Evolutionary conservation across 2,329 filamentous ascomycete species (phyloP).

Genomic region (Metarhizium album): DNA sequence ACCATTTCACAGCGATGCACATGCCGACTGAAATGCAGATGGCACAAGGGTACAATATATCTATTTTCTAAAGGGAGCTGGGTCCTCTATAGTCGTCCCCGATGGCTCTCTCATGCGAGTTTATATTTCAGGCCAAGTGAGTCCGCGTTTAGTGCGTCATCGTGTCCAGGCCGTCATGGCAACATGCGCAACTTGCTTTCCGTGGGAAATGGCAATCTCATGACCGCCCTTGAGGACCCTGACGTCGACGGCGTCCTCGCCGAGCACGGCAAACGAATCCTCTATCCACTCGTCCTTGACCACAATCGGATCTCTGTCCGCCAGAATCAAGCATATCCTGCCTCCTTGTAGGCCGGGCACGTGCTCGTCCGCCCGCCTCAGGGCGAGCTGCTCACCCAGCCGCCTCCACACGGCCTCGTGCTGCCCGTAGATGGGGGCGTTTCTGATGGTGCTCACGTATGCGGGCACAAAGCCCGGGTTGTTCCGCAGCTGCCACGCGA

Average conservation of each 20-base stretch:
- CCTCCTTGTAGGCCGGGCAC: conserved; percentile 27
- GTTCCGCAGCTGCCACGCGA: conserved; percentile 57
- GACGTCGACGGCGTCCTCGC: conserved; percentile 44
- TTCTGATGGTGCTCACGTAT: conserved; percentile 59
- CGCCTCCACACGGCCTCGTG: conserved; percentile 45
- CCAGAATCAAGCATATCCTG: conserved; percentile 56
- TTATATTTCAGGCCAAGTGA: not conserved
- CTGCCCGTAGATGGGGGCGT: conserved; percentile 58
- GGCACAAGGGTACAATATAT: not conserved
- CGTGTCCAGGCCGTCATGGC: conserved; percentile 23
- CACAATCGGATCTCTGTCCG: conserved; percentile 55
- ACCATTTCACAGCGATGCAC: not conserved
- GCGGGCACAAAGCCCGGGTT: conserved; percentile 59
- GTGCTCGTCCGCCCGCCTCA: conserved; percentile 22
- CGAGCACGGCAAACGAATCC: conserved; percentile 48
- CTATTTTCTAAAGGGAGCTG: not conserved
- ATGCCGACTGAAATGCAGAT: too few relatives aligned
- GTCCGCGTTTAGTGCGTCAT: too few relatives aligned
- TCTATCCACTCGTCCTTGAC: conserved; percentile 51
- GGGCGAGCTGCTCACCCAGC: conserved; percentile 38
- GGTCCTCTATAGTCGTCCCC: too few relatives aligned
- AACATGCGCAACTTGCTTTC: conserved; percentile 42
- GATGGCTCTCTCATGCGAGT: not conserved
- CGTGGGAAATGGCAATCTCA: conserved; percentile 55
- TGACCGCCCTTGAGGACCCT: conserved; percentile 53